Evolutionary conservation across 192 early-diverging fungal species (phyloP).

Genomic region (Coemansia umbellata): DNA sequence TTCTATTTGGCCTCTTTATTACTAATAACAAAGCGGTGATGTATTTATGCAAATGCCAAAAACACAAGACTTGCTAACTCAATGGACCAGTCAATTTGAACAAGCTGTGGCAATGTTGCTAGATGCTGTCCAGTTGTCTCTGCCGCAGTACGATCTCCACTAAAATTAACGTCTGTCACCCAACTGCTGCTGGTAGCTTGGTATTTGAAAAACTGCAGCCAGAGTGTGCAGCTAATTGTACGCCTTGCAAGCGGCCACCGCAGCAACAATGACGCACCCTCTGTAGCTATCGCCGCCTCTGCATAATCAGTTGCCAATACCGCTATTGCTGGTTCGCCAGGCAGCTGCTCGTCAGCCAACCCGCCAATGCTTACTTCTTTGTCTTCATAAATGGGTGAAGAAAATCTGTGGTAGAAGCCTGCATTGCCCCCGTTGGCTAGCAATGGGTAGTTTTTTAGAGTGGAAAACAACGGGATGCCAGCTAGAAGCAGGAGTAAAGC

Average conservation of each 20-base stretch:
- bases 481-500: neutral
- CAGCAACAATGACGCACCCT: neutral
- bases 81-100: constrained; percentile 6
- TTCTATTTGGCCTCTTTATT: neutral
- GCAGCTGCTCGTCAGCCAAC: neutral
- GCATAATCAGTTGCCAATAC: neutral
- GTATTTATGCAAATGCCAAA: constrained; percentile 9
- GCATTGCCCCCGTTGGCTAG: too few species aligned
- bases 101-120: neutral
- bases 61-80: constrained; percentile 11
- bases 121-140: neutral
- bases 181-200: neutral
- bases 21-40: neutral
- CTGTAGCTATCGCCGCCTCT: too few species aligned
- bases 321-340: too few species aligned
- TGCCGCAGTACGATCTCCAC: neutral
- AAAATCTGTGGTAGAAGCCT: too few species aligned
- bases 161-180: neutral
- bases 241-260: constrained; percentile 30
- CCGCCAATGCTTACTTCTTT: too few species aligned
- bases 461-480: constrained; percentile 4
- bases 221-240: neutral
- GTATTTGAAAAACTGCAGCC: neutral
- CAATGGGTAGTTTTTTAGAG: too few species aligned
- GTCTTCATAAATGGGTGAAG: too few species aligned